Percentiles rank a stretch among this genome's conserved stretches.
These are phyloP conservation scores for Allomyces javanicus DNA, from an alignment of 192 early-diverging fungal genomes.

Conservation along the genomic window DNA sequence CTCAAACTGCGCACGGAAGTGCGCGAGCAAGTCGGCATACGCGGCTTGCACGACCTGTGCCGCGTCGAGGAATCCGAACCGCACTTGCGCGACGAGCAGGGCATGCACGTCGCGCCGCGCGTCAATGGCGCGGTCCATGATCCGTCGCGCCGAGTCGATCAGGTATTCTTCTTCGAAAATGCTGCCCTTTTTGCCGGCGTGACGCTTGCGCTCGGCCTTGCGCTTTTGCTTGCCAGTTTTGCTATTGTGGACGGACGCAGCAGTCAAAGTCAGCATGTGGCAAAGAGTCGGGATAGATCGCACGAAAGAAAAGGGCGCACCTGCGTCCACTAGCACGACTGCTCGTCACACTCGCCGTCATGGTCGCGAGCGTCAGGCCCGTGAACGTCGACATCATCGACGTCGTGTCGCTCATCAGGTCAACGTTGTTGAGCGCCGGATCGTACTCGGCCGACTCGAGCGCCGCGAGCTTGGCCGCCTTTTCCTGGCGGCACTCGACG, in stretches of 20 bases:
- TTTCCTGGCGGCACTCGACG: conserved; percentile 31
- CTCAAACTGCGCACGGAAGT: conserved; percentile 14
- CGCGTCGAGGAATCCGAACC: conserved; percentile 20
- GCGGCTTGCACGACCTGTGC: conserved; percentile 25
- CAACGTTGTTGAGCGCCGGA: conserved; percentile 53
- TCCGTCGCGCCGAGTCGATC: conserved; percentile 42
- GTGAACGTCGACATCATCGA: conserved; percentile 80
- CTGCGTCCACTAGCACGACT: conserved; percentile 8
- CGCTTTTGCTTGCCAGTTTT: conserved; percentile 51
- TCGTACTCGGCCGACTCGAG: conserved; percentile 13
- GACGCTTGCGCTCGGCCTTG: conserved; percentile 52
- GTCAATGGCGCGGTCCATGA: conserved; percentile 27
- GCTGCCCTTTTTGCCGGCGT: conserved; percentile 74
- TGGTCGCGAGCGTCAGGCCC: conserved; percentile 45
- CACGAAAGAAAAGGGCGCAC: neutral
- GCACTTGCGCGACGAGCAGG: conserved; percentile 24
- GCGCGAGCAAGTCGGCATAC: conserved; percentile 22
- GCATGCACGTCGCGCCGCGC: conserved; percentile 29
- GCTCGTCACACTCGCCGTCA: conserved; percentile 36
- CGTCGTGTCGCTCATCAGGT: conserved; percentile 87
- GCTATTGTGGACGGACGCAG: conserved; percentile 8
- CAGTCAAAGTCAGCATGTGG: neutral
- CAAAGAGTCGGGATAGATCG: neutral
- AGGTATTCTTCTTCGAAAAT: conserved; percentile 81
- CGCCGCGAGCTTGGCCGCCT: conserved; percentile 17